phyloP scores from a whole-genome alignment of 2,329 filamentous ascomycete species.

The Penicillium corylophilum region DNA sequence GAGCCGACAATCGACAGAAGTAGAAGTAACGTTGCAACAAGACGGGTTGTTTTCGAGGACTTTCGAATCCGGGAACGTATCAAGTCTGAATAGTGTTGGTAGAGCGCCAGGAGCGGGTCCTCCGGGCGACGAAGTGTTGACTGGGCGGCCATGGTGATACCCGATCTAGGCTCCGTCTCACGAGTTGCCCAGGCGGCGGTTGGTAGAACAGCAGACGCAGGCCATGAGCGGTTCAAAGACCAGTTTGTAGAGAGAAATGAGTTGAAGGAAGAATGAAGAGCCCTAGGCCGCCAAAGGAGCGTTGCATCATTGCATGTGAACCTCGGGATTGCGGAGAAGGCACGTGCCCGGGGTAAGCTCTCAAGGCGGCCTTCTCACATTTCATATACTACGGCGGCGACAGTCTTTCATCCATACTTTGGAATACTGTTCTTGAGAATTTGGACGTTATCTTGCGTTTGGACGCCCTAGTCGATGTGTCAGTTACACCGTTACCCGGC shows the following conservation, averaged over 20 bases:
- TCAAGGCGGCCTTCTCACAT: not conserved
- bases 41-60: conserved; percentile 68
- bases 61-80: conserved; percentile 55
- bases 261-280: conserved; percentile 1
- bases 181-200: conserved; percentile 10
- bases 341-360: conserved; percentile 23
- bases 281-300: conserved; percentile 1
- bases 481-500: not conserved
- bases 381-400: not conserved
- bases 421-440: not conserved
- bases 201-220: not conserved
- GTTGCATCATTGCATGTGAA: conserved; percentile 30
- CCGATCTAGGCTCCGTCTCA: conserved; percentile 4
- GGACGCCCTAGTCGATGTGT: not conserved
- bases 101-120: conserved; percentile 65
- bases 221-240: conserved; percentile 11
- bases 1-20: conserved; percentile 74
- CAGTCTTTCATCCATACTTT: too few species aligned
- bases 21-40: conserved; percentile 74
- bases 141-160: conserved; percentile 71
- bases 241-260: conserved; percentile 1
- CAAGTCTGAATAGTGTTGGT: conserved; percentile 50
- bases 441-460: not conserved
- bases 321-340: conserved; percentile 25
- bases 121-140: conserved; percentile 73